phyloP scores from a whole-genome alignment of 148 eudicot species.

The Pouteria glomerata region DNA sequence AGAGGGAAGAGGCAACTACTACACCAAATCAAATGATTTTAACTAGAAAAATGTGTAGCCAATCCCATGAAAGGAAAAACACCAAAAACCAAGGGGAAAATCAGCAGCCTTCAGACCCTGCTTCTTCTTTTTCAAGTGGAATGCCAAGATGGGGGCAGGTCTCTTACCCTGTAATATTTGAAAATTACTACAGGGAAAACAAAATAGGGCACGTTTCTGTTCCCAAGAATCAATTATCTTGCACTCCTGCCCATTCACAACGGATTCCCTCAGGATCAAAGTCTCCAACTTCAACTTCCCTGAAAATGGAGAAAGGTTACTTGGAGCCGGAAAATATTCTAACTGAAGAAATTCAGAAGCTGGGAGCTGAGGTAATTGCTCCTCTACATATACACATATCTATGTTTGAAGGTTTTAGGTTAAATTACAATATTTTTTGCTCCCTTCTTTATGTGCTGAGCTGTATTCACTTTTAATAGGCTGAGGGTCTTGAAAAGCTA shows the following conservation, averaged over 20 bases:
- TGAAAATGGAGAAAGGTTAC: constrained; percentile 12
- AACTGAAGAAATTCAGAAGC: constrained; percentile 23
- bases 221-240: constrained; percentile 7
- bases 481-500: constrained; percentile 27
- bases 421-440: too few relatives aligned
- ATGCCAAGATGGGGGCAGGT: constrained; percentile 39
- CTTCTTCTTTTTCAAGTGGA: constrained; percentile 3
- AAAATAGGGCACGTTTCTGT: background rate
- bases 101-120: constrained; percentile 1
- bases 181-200: constrained; percentile 1
- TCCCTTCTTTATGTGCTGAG: background rate
- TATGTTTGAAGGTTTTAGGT: background rate
- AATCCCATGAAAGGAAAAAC: constrained; percentile 12
- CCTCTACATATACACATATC: background rate
- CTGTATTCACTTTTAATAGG: constrained; percentile 16
- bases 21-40: constrained; percentile 13
- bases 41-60: constrained; percentile 1
- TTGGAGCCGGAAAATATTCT: constrained; percentile 14
- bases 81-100: constrained; percentile 5
- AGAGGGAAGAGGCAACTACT: constrained; percentile 5
- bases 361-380: constrained; percentile 28
- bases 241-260: constrained; percentile 12
- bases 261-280: constrained; percentile 1
- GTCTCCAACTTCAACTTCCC: constrained; percentile 6
- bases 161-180: constrained; percentile 19